Evolutionary conservation across 768 basidiomycete genomes (phyloP), one percentile per base, ranked within the genome.

Genomic region (Tephrocybe sp.): DNA sequence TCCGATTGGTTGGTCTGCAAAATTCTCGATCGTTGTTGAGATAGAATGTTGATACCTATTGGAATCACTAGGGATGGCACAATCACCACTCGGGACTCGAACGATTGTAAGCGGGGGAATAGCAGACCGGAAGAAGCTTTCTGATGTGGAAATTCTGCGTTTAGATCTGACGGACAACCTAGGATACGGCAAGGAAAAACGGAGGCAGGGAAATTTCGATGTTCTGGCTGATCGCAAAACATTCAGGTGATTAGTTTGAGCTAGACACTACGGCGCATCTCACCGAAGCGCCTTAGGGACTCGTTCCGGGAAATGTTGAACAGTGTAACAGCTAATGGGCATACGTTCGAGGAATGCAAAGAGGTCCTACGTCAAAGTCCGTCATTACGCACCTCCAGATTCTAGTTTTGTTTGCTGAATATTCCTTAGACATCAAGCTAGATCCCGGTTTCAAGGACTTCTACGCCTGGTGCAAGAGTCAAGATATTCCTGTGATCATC

Each of bases 361-460:
- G 76, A 86, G 30, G 73, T 84, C 37, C 74, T 97, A 39, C 77
- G 80, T 55, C 71, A 86, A 51, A 86, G 91, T 93, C 52, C 47
- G 63, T 59, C 26, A 11, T 11, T n/a, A 22, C 34, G 38, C 42
- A n/a, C n/a, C 31, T 41, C 38, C 13, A 25, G 4, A n/a, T 15
- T 16, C 18, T 34, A 22, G 45, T 53, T 26, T 53, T 18, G 32
- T 44, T 51, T 47, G n/a, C 25, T 52, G 48, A 18, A 31, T 31
- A 36, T 28, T 53, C 9, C 42, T 12, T 52, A 94, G 92, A 92
- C 63, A 92, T 96, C 69, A 77, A 77, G 50, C 79, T 96, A 34
- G 94, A 98, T 69, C 69, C 82, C 1, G 93, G 94, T 15, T 99
- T 99, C 76, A 86, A 85, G 63, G 78, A 82, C 2, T 98, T 98